Evolutionary conservation across 768 basidiomycete species (phyloP).

Genomic region (Suillus bovinus): DNA sequence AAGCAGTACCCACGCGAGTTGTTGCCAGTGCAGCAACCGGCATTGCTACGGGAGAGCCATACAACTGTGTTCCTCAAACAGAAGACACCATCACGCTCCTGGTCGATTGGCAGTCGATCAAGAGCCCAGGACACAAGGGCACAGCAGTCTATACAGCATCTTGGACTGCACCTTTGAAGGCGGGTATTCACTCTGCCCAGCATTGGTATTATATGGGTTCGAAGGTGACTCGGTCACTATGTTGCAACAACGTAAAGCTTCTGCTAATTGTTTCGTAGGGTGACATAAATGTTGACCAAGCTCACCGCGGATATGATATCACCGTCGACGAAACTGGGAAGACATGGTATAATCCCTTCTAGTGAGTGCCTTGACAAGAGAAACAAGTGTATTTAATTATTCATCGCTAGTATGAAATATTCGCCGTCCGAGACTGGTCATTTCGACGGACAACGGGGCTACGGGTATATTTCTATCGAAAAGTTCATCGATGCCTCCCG

Average conservation of each 20-base stretch:
- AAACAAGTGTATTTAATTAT: conserved; percentile 10
- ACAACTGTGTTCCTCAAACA: conserved; percentile 81
- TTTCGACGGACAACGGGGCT: conserved; percentile 93
- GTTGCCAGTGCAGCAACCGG: conserved; percentile 90
- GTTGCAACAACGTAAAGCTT: conserved; percentile 4
- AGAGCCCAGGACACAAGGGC: conserved; percentile 73
- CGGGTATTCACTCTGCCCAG: conserved; percentile 89
- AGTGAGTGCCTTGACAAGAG: conserved; percentile 49
- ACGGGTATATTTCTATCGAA: conserved; percentile 90
- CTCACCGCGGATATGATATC: conserved; percentile 90
- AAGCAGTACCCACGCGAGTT: conserved; percentile 78
- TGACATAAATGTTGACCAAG: conserved; percentile 90
- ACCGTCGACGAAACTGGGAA: conserved; percentile 86
- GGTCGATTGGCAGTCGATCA: conserved; percentile 89
- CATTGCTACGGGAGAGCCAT: conserved; percentile 87
- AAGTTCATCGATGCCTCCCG: conserved; percentile 87
- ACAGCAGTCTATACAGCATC: conserved; percentile 92
- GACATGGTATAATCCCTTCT: conserved; percentile 88
- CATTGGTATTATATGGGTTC: conserved; percentile 96
- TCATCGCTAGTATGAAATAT: conserved; percentile 79
- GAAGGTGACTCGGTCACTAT: conserved; percentile 50
- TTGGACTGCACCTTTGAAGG: conserved; percentile 90
- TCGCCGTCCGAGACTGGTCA: conserved; percentile 88
- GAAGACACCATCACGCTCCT: conserved; percentile 95
- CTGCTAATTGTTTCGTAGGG: conserved; percentile 49